Evolutionary conservation across 2,329 filamentous ascomycete genomes (phyloP).

Genomic region (Pestalotiopsis sp.): DNA sequence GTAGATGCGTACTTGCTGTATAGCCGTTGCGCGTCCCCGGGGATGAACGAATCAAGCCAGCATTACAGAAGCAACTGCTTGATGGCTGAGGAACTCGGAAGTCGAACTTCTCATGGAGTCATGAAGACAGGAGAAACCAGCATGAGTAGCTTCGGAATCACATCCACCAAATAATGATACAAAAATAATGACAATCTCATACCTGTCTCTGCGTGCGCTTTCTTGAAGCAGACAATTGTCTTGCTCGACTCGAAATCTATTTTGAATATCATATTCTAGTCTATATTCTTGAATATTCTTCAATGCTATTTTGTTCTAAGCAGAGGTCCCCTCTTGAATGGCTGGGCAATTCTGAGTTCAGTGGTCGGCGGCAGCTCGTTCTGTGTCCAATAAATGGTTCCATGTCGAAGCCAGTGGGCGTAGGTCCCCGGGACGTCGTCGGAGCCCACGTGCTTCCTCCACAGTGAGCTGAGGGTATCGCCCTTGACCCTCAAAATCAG

Average conservation of each 20-base stretch:
- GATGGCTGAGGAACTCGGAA: too few species aligned
- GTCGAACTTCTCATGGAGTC: too few species aligned
- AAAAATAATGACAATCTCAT: too few species aligned
- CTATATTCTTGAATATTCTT: neutral
- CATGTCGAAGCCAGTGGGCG: constrained; percentile 56
- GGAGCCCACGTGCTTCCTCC: constrained; percentile 50
- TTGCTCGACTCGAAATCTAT: neutral
- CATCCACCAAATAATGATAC: too few species aligned
- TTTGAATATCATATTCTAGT: neutral
- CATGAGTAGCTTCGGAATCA: too few species aligned
- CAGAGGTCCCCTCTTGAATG: constrained; percentile 42
- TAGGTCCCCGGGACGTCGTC: constrained; percentile 55
- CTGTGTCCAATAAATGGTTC: constrained; percentile 48
- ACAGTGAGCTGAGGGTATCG: constrained; percentile 54
- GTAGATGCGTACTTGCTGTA: too few species aligned
- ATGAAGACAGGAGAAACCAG: too few species aligned
- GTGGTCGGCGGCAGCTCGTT: constrained; percentile 38
- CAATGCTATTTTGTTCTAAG: constrained; percentile 15
- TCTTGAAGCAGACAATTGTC: too few species aligned
- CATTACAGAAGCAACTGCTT: too few species aligned
- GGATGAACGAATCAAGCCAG: too few species aligned
- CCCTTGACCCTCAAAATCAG: constrained; percentile 52
- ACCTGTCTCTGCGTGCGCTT: too few species aligned
- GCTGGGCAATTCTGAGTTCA: constrained; percentile 35
- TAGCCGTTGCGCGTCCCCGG: too few species aligned